phyloP scores from a whole-genome alignment of 805 yeast species.

The Monosporozyma servazzii region DNA sequence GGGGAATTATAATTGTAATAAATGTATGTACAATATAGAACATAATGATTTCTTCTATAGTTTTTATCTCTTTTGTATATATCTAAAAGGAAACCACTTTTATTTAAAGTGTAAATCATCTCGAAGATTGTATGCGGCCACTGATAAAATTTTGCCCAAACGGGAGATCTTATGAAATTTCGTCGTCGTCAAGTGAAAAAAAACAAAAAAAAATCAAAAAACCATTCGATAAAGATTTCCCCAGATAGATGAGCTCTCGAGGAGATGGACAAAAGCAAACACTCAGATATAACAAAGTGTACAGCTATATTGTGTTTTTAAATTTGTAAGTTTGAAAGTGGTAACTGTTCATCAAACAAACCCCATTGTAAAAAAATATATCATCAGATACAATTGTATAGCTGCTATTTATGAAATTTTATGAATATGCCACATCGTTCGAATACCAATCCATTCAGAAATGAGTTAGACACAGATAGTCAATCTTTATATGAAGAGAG shows the following conservation, averaged over 20 bases:
- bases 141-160: not conserved
- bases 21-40: not conserved
- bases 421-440: not conserved
- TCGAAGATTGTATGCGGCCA: not conserved
- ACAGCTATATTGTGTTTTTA: too few species aligned
- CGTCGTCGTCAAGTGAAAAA: not conserved
- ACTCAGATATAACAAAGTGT: not conserved
- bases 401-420: too few species aligned
- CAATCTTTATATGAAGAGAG: not conserved
- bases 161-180: not conserved
- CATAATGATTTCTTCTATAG: too few species aligned
- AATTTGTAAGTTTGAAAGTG: too few species aligned
- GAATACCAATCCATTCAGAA: constrained; percentile 1
- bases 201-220: not conserved
- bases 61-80: too few species aligned
- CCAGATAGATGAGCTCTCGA: not conserved
- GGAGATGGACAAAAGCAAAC: not conserved
- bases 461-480: not conserved
- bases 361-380: too few species aligned
- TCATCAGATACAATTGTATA: too few species aligned
- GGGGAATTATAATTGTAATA: too few species aligned
- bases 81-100: too few species aligned
- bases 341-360: too few species aligned
- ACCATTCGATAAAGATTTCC: too few species aligned
- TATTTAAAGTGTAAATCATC: too few species aligned